A percentile compares a stretch with the other conserved stretches of the same genome.
Conservation (phyloP, 1,284 basidiomycete species). For the Athelia psychrophila region DNA sequence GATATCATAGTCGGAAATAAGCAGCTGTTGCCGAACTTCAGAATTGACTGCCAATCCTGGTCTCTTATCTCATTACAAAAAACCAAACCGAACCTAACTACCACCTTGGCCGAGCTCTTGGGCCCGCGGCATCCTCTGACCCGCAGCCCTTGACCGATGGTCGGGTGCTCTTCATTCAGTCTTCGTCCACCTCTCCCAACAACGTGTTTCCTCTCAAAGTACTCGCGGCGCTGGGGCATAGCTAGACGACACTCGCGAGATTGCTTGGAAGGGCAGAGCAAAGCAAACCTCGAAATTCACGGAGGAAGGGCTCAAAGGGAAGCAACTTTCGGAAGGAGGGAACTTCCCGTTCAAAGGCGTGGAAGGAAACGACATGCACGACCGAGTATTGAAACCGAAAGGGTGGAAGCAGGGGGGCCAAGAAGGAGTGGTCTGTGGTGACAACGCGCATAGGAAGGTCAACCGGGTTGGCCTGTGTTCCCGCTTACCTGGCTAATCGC, state of each 20-base stretch:
- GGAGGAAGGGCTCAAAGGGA: slow-evolving; percentile 50
- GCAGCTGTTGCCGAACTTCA: too few species aligned
- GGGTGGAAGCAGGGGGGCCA: slow-evolving; percentile 65
- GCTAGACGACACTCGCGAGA: slow-evolving; percentile 22
- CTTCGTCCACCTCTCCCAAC: slow-evolving; percentile 71
- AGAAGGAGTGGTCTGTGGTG: slow-evolving; percentile 74
- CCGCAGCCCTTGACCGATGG: slow-evolving; percentile 59
- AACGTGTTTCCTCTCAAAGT: slow-evolving; percentile 63
- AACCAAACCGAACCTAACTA: too few species aligned
- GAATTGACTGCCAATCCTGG: too few species aligned
- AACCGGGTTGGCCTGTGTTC: slow-evolving; percentile 11
- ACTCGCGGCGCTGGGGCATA: slow-evolving; percentile 35
- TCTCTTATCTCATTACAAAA: too few species aligned
- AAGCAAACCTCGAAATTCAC: slow-evolving; percentile 64
- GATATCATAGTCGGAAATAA: too few species aligned
- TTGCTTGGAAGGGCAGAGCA: slow-evolving; percentile 30
- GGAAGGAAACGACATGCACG: slow-evolving; percentile 64
- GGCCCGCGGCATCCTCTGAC: slow-evolving; percentile 52
- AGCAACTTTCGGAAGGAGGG: slow-evolving; percentile 59
- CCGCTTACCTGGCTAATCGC: too few species aligned
- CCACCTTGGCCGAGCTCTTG: slow-evolving; percentile 57
- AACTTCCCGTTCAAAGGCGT: slow-evolving; percentile 88
- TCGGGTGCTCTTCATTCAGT: slow-evolving; percentile 64
- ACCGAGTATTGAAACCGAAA: slow-evolving; percentile 78
- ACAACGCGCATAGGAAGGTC: slow-evolving; percentile 79